phyloP scores from a whole-genome alignment of 2,329 filamentous ascomycete species.

The Colletotrichum paranaense region DNA sequence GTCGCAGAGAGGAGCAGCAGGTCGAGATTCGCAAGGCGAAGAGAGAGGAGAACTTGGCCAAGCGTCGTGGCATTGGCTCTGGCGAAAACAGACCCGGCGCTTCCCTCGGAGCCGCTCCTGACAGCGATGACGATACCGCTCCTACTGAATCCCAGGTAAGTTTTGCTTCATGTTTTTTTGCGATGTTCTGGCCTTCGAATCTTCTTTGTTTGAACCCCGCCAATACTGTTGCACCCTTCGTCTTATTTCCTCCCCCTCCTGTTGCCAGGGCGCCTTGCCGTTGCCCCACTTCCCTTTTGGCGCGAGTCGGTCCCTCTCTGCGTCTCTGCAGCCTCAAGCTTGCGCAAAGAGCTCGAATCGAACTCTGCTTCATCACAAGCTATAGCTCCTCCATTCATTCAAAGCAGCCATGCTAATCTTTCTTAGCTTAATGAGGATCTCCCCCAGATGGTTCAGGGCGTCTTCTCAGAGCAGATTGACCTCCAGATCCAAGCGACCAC shows the following conservation, averaged over 20 bases:
- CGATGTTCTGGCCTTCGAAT: slow-evolving; percentile 11
- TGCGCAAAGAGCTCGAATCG: not conserved
- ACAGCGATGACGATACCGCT: slow-evolving; percentile 96
- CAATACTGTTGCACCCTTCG: slow-evolving; percentile 31
- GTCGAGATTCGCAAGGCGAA: slow-evolving; percentile 99
- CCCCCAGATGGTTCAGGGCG: slow-evolving; percentile 96
- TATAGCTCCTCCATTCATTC: not conserved
- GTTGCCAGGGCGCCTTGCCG: slow-evolving; percentile 35
- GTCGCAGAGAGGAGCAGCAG: slow-evolving; percentile 98
- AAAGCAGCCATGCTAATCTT: slow-evolving; percentile 41
- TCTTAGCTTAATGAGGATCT: slow-evolving; percentile 94
- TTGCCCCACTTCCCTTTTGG: slow-evolving; percentile 33
- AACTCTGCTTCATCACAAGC: not conserved
- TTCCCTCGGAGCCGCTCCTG: slow-evolving; percentile 86
- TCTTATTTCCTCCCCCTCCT: slow-evolving; percentile 34
- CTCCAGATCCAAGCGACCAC: slow-evolving; percentile 97
- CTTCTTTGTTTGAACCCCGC: slow-evolving; percentile 34
- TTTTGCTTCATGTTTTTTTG: slow-evolving; percentile 35
- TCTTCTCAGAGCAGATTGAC: slow-evolving; percentile 99
- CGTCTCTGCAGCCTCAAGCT: slow-evolving; percentile 1
- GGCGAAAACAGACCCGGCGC: slow-evolving; percentile 84
- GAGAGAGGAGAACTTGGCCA: slow-evolving; percentile 98
- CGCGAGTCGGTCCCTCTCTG: slow-evolving; percentile 22
- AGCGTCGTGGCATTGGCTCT: slow-evolving; percentile 92
- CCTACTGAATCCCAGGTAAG: slow-evolving; percentile 97